Conservation (phyloP, 2,329 filamentous ascomycete genomes). For the Aspergillus niger region DNA sequence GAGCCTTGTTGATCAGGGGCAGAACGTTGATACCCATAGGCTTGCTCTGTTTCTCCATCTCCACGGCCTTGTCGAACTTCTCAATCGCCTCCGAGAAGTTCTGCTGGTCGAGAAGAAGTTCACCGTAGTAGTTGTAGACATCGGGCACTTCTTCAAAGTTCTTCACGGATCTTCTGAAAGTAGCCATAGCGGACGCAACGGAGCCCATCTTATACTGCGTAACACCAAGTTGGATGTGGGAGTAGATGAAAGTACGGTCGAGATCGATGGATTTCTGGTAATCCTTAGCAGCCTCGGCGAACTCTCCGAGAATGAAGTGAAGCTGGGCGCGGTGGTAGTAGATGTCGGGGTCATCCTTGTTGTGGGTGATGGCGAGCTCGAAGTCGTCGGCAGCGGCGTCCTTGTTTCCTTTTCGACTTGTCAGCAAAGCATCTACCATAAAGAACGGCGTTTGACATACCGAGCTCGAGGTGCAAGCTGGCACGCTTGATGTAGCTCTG, state of each 20-base stretch:
- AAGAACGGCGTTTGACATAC: constrained; percentile 49
- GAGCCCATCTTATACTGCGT: constrained; percentile 99
- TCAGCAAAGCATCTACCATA: constrained; percentile 30
- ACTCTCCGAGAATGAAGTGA: constrained; percentile 95
- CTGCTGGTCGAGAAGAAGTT: constrained; percentile 92
- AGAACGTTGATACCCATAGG: constrained; percentile 96
- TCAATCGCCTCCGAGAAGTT: constrained; percentile 94
- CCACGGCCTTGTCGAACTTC: constrained; percentile 97
- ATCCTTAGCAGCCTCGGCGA: constrained; percentile 90
- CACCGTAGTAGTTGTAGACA: constrained; percentile 99
- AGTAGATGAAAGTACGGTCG: constrained; percentile 96
- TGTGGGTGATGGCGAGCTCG: constrained; percentile 78
- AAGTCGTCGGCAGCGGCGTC: constrained; percentile 89
- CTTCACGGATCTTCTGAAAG: constrained; percentile 96
- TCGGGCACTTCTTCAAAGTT: constrained; percentile 96
- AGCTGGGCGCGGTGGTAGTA: constrained; percentile 99
- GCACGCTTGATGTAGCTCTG: constrained; percentile 99
- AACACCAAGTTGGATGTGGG: constrained; percentile 97
- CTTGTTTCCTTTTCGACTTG: constrained; percentile 63
- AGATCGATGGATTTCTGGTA: constrained; percentile 99
- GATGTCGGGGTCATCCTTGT: constrained; percentile 89
- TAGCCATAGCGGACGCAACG: constrained; percentile 96
- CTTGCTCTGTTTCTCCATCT: constrained; percentile 95
- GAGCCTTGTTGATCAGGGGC: constrained; percentile 96
- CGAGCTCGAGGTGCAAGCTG: constrained; percentile 94